Conservation (phyloP, 1,284 basidiomycete species). For the Somion occarium region DNA sequence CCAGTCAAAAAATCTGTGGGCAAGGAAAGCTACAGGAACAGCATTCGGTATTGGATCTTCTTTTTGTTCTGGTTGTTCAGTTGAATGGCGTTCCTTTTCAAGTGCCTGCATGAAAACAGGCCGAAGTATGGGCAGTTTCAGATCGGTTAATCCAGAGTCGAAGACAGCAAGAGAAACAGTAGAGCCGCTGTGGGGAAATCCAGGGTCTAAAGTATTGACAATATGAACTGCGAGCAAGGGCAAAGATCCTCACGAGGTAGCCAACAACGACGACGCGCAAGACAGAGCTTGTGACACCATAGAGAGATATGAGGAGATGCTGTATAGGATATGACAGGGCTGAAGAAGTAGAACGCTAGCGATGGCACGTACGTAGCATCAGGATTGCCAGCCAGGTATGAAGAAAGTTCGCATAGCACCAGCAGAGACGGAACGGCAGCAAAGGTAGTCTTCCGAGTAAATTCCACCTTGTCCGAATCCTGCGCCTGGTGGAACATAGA, state of each 20-base stretch:
- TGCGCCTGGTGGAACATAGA: constrained; percentile 43
- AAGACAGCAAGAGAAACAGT: constrained; percentile 53
- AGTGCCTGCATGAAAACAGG: constrained; percentile 10
- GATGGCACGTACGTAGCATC: constrained; percentile 23
- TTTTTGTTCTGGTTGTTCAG: background rate
- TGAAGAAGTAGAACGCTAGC: background rate
- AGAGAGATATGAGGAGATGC: constrained; percentile 44
- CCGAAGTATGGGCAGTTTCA: constrained; percentile 52
- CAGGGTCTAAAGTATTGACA: too few species aligned
- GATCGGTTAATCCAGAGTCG: constrained; percentile 50
- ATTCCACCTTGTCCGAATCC: constrained; percentile 29
- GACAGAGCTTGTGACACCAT: constrained; percentile 40
- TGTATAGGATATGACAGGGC: constrained; percentile 11
- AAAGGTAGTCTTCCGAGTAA: constrained; percentile 38
- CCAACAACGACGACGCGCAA: constrained; percentile 29
- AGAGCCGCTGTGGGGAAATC: constrained; percentile 13
- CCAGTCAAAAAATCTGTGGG: constrained; percentile 23
- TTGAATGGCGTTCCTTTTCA: constrained; percentile 7
- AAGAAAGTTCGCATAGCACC: constrained; percentile 60
- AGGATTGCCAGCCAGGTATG: constrained; percentile 42
- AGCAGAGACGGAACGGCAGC: constrained; percentile 46
- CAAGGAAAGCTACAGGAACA: constrained; percentile 15
- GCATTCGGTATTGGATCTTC: constrained; percentile 4
- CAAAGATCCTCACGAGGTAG: constrained; percentile 18
- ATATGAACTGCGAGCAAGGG: too few species aligned